Percentiles rank a stretch among this genome's conserved stretches.
These are phyloP conservation scores for Plasmodium berghei DNA, from an alignment of 169 alveolate species.

Conservation along the genomic window DNA sequence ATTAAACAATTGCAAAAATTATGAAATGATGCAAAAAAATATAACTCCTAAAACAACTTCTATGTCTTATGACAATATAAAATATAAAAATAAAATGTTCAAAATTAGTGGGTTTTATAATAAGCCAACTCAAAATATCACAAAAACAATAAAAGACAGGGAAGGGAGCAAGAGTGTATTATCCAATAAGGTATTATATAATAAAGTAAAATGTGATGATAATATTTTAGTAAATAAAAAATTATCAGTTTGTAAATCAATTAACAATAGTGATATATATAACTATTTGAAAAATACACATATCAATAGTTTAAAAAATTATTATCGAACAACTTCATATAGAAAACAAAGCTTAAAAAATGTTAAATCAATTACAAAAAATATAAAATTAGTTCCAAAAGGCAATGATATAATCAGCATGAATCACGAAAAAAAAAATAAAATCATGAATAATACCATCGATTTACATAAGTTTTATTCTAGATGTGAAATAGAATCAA, in stretches of 20 bases:
- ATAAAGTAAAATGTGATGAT: neutral
- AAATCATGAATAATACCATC: neutral
- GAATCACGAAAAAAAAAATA: neutral
- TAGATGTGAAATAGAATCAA: slow-evolving; percentile 60
- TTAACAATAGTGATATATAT: slow-evolving; percentile 46
- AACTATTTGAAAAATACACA: slow-evolving; percentile 35
- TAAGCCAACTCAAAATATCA: no score
- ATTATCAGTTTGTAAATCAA: slow-evolving; percentile 23
- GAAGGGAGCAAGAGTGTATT: no score
- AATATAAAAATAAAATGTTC: no score
- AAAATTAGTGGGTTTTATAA: no score
- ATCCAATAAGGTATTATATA: no score
- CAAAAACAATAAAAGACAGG: no score
- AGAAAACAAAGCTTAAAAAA: slow-evolving; percentile 36
- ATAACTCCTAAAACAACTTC: no score
- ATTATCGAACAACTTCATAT: slow-evolving; percentile 48
- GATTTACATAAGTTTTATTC: no score
- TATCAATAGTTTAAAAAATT: slow-evolving; percentile 14
- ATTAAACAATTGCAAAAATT: no score
- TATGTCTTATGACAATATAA: no score
- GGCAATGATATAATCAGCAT: neutral
- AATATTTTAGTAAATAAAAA: neutral
- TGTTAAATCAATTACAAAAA: neutral
- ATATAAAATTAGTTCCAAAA: neutral
- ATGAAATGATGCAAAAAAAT: no score